phyloP scores from a whole-genome alignment of 306 rosid genomes.

The Rosa multiflora region DNA sequence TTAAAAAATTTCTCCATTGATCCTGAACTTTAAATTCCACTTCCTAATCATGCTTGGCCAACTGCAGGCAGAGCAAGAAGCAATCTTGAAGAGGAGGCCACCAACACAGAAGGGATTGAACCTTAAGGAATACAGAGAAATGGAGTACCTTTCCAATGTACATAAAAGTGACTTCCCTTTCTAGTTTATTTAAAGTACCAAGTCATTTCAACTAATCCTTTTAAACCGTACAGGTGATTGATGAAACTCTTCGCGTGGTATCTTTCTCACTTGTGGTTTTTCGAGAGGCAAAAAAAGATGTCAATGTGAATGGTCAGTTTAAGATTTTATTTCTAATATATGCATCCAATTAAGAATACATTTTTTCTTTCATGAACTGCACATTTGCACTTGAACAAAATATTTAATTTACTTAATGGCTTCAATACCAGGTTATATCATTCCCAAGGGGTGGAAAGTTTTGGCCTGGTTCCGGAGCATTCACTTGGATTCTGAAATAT shows the following conservation, averaged over 20 bases:
- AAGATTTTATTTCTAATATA: background rate
- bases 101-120: constrained; percentile 57
- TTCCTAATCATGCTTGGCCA: constrained; percentile 1
- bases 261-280: constrained; percentile 79
- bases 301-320: constrained; percentile 56
- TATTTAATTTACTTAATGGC: constrained; percentile 6
- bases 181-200: background rate
- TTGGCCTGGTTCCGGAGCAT: constrained; percentile 83
- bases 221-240: constrained; percentile 54
- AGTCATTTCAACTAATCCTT: background rate
- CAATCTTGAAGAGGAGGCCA: constrained; percentile 60
- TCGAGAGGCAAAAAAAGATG: constrained; percentile 78
- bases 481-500: constrained; percentile 78
- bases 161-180: background rate
- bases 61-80: constrained; percentile 74
- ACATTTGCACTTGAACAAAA: background rate
- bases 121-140: constrained; percentile 69
- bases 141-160: constrained; percentile 80
- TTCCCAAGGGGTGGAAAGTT: constrained; percentile 91
- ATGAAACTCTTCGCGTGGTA: constrained; percentile 75
- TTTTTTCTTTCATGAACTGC: background rate
- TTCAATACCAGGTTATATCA: constrained; percentile 53
- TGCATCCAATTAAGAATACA: background rate
- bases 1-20: background rate
- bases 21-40: constrained; percentile 8